Evolutionary conservation across 1,139 yeast species (phyloP), one percentile per base, ranked within the genome.

Genomic region (Sugiyamaella neomexicana): DNA sequence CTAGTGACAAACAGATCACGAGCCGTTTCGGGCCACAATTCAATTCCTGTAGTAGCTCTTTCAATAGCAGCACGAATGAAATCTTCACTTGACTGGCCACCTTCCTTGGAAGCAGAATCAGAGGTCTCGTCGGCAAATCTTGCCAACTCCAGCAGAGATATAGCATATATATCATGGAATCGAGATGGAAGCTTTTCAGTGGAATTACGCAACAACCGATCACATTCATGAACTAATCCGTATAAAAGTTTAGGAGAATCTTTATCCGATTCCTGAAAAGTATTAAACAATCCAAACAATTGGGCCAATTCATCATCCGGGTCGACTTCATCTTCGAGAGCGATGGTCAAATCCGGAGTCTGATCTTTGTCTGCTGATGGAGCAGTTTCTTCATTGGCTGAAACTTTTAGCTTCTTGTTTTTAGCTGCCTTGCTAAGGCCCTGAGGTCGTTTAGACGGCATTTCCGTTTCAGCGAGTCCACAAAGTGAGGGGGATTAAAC

Each of bases 151-250:
- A 85, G 77, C 52, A 91, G 74, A 0, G 96, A 84, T 50, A 80
- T 72, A 0, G 89, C 90, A 67, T 90, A 91, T 32, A 86, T 80
- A 7, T 84, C 74, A 66, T 89, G 88, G 69, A 89, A 89, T 47
- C 75, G 75, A 16, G 82, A 83, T 13, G 85, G 81, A 17, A 87
- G 68, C 25, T 44, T 39, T 34, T 53, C 53, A 17, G 68, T 65
- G 2, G 64, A 67, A 54, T 72, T 67, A 63, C 96, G 77, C 61
- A 89, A 75, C 41, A 89, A 68, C 46, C 96, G 74, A 65, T 91
- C 97, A 71, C 97, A 87, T 69, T 93, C 98, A 65, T 93, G 97
- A 17, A 93, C 81, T 4, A 93, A 79, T 29, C 97, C 98, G 64
- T 90, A 87, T 52, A 90, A 73, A 40, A 89, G 55, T 20, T 63